Evolutionary conservation across 495 filamentous ascomycete species (phyloP).

Genomic region (Neurospora cerealis): DNA sequence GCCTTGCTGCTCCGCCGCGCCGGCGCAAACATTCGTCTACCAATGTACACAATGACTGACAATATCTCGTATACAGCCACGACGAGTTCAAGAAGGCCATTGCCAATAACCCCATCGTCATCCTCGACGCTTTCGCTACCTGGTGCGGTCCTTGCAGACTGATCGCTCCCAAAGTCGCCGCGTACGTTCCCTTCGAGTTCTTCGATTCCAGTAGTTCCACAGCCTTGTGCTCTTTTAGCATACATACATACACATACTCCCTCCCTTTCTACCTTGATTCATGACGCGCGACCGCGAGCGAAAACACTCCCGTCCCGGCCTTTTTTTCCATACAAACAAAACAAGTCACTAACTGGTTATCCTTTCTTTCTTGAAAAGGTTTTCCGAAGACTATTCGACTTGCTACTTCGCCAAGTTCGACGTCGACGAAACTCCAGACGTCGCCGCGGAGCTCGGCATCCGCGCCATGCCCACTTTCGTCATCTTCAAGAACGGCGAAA

Average conservation of each 20-base stretch:
- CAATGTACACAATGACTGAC: conserved; percentile 4
- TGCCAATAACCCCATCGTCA: conserved; percentile 45
- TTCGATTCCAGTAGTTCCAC: background rate
- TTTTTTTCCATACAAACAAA: background rate
- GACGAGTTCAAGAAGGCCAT: conserved; percentile 53
- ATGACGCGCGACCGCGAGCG: background rate
- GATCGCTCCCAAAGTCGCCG: conserved; percentile 66
- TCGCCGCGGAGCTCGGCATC: conserved; percentile 71
- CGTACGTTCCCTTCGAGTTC: conserved; percentile 25
- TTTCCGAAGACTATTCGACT: conserved; percentile 47
- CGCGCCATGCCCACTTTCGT: conserved; percentile 94
- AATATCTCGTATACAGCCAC: conserved; percentile 31
- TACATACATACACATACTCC: background rate
- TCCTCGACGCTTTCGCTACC: conserved; percentile 78
- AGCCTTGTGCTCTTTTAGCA: background rate
- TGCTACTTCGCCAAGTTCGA: conserved; percentile 87
- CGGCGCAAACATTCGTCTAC: background rate
- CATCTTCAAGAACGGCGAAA: conserved; percentile 65
- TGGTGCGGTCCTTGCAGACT: conserved; percentile 94
- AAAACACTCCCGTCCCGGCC: background rate
- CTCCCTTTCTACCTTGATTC: background rate
- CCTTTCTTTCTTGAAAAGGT: conserved; percentile 24
- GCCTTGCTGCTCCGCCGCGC: background rate
- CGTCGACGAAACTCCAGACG: conserved; percentile 70
- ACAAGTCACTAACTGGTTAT: background rate